These are phyloP conservation scores for Agrocybe chaxingu DNA, from an alignment of 768 basidiomycete species.

Conservation along the genomic window DNA sequence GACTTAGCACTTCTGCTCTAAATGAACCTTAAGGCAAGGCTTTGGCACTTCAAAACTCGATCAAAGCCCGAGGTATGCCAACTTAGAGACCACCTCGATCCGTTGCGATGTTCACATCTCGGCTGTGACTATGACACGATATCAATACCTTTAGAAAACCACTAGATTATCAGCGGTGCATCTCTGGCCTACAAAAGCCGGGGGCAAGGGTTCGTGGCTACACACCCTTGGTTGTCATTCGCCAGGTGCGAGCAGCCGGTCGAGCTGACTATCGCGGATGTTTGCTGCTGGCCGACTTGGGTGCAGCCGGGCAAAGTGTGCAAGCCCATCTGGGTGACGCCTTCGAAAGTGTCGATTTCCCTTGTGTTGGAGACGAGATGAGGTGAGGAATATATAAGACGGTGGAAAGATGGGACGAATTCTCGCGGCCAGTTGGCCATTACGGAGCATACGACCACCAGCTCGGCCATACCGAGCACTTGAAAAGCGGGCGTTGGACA, in stretches of 20 bases:
- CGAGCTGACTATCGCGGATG: constrained; percentile 49
- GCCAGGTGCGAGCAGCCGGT: constrained; percentile 56
- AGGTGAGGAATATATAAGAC: neutral
- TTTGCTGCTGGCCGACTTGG: constrained; percentile 44
- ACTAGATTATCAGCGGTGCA: constrained; percentile 72
- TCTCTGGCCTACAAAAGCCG: constrained; percentile 56
- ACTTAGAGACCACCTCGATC: too few species aligned
- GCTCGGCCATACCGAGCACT: constrained; percentile 76
- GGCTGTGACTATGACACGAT: too few species aligned
- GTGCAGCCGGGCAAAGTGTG: constrained; percentile 67
- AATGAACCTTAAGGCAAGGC: too few species aligned
- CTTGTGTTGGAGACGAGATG: constrained; percentile 17
- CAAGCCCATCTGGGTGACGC: constrained; percentile 72
- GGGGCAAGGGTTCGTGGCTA: constrained; percentile 52
- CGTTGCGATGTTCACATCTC: too few species aligned
- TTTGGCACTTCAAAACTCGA: too few species aligned
- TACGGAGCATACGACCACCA: constrained; percentile 55
- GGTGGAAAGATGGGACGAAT: constrained; percentile 23
- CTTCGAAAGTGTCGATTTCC: constrained; percentile 82
- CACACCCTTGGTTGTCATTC: constrained; percentile 64
- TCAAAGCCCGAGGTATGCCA: too few species aligned
- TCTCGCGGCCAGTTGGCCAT: constrained; percentile 57
- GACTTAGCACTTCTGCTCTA: constrained; percentile 7
- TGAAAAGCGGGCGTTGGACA: constrained; percentile 17
- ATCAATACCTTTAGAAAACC: constrained; percentile 34